Base-by-base conservation (phyloP, 2,329 filamentous ascomycete species). In the Amauroascus niger region DNA sequence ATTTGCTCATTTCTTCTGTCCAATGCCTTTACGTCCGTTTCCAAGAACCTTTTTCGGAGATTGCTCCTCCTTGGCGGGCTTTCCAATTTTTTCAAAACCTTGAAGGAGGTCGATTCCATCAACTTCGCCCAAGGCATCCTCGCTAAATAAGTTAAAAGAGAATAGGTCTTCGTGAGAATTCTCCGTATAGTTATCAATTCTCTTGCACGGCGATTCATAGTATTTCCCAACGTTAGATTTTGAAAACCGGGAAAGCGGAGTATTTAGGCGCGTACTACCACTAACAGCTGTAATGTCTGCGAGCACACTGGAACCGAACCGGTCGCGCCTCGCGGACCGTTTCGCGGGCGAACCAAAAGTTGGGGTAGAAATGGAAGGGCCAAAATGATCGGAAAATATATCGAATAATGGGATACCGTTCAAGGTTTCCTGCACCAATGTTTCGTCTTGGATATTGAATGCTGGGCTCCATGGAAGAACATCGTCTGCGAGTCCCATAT, bases 271-370 rank as follows among this genome's bases (percentile, higher is more conserved):
- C 40, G 58, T 69, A 51, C 71, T 71, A 14, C 65, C 62, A 54
- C 62, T 69, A 22, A 64, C 57, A 28, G 68, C 64, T 4, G 69
- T 71, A 52, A 72, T 69, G 51, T 74, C 70, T 3, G 68, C 72
- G 33, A 83, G 75, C 20, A 78, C 73, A 53, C 72, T 74, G 45
- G 69, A 69, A 52, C 67, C 74, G 43, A 73, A 71, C 56, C 76
- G 73, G 56, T 76, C 74, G 30, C 78, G 76, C 59, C 77, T 78
- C 2, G 67, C 66, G 6, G 72, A 71, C 43, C 74, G 76, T 66
- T 81, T 82, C 58, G 77, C 72, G 1, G 80, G 80, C 24, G 79
- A 82, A 13, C 75, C 72, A 55, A 67, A 69, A 26, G 63, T 67
- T 55, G 65, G 67, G 41, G 67, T 69, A 13, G 68, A 74, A 24